phyloP scores from a whole-genome alignment of 1,139 yeast species.

The Meyerozyma smithsonii region DNA sequence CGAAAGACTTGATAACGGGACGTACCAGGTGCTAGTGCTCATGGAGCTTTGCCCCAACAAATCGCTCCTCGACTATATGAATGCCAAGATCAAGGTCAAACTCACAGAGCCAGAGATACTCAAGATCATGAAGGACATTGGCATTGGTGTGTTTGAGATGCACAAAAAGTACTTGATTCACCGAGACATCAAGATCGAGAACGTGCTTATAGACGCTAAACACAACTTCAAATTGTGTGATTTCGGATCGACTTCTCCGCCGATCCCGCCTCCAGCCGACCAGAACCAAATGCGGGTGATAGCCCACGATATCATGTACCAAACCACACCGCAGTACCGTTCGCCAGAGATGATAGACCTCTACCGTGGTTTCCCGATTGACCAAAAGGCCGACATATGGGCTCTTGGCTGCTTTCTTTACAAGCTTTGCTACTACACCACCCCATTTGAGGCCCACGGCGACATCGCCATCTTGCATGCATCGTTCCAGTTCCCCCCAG shows the following conservation, averaged over 20 bases:
- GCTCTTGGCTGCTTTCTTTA: constrained; percentile 76
- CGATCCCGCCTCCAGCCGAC: constrained; percentile 59
- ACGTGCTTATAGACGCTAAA: constrained; percentile 58
- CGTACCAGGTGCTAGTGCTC: constrained; percentile 68
- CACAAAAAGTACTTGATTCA: constrained; percentile 62
- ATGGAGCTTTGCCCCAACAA: constrained; percentile 78
- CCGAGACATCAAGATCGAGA: constrained; percentile 76
- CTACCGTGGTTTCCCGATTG: constrained; percentile 60
- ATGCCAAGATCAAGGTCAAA: constrained; percentile 60
- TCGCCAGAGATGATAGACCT: constrained; percentile 82
- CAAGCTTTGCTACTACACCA: constrained; percentile 72
- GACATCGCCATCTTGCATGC: constrained; percentile 71
- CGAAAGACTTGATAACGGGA: constrained; percentile 48
- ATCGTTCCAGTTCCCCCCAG: constrained; percentile 53
- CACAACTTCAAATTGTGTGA: constrained; percentile 66
- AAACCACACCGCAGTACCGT: constrained; percentile 80
- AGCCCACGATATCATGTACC: constrained; percentile 64
- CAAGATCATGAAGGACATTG: constrained; percentile 61
- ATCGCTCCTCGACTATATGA: constrained; percentile 72
- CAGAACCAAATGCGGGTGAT: constrained; percentile 57
- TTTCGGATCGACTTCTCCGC: constrained; percentile 67
- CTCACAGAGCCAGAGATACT: constrained; percentile 58
- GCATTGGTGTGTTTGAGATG: constrained; percentile 69
- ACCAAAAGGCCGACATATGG: constrained; percentile 80
- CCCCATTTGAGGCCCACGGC: constrained; percentile 76